A percentile compares a stretch with the other conserved stretches of the same genome.
Conservation (phyloP, 192 early-diverging fungal genomes). For the Coemansia sp. region DNA sequence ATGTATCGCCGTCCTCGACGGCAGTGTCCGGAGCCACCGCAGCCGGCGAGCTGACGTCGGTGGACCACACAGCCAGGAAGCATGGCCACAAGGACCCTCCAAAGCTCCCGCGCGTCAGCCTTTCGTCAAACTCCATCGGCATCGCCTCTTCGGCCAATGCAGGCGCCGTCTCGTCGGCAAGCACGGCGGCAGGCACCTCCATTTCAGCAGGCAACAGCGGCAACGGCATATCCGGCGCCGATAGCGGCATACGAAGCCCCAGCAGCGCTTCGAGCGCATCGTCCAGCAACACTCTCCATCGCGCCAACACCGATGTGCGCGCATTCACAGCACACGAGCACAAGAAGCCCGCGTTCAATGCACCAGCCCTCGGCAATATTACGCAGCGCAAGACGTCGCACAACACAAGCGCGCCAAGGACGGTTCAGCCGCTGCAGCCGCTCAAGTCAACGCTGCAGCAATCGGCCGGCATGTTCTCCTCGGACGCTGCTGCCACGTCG, state of each 20-base stretch:
- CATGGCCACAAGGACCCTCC: constrained; percentile 26
- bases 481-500: constrained; percentile 7
- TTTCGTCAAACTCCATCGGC: constrained; percentile 35
- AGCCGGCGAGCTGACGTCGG: constrained; percentile 1
- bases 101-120: constrained; percentile 27
- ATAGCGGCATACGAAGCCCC: constrained; percentile 3
- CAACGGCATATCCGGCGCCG: constrained; percentile 1
- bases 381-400: constrained; percentile 21
- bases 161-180: background rate
- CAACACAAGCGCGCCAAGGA: background rate
- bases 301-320: constrained; percentile 44
- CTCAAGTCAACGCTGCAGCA: constrained; percentile 3
- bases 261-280: background rate
- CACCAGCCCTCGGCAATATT: constrained; percentile 3
- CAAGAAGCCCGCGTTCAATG: background rate
- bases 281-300: constrained; percentile 25
- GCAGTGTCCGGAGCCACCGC: background rate
- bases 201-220: background rate
- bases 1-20: constrained; percentile 19
- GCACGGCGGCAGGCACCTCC: constrained; percentile 1
- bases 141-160: background rate
- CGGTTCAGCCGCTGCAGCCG: constrained; percentile 7
- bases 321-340: constrained; percentile 21
- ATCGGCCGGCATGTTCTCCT: background rate
- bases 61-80: constrained; percentile 4